Evolutionary conservation across 2,329 filamentous ascomycete genomes (phyloP), one percentile per base, ranked within the genome.

Genomic region (Geosmithia flava): DNA sequence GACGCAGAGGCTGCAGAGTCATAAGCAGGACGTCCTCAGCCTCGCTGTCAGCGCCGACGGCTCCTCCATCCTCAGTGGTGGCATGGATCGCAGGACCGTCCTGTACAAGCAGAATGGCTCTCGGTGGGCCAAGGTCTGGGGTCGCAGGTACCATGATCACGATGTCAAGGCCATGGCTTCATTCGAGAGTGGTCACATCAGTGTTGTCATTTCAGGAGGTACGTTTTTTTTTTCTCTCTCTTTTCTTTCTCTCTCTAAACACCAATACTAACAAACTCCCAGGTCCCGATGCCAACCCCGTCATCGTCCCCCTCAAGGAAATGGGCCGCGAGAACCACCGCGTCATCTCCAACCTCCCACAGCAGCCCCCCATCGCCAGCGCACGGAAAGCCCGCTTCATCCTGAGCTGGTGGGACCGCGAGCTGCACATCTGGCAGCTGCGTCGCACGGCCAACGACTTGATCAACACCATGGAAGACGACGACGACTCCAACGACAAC

Each of bases 121-220:
- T 47, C 78, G 83, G 59, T 98, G 93, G 93, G 78, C 78, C 50
- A 91, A 93, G 63, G 75, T 87, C n/a, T 85, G 81, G 64, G 88
- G 95, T 60, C 78, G 87, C 54, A 77, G 88, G 59, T 90, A 91
- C 60, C 93, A 98, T 61, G 80, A 84, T 44, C 90, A 97, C 63
- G 93, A 98, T 68, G 89, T 97, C 58, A 97, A 97, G 69, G 80
- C 88, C 1, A 87, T 97, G 80, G 86, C 89, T 33, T 82, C 87
- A 0, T 97, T 91, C 54, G 93, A 98, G 64, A 83, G 83, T 47
- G 81, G 78, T 46, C 80, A 80, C 46, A 78, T 95, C 59, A 97
- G 88, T 58, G 81, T 97, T 48, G 74, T 95, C 11, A 86, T 95
- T 16, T 94, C 91, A 53, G 93, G 93, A 77, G 93, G 89, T 87